Percentiles rank a stretch among this genome's conserved stretches.
These are phyloP conservation scores for Funneliformis geosporum DNA, from an alignment of 192 early-diverging fungal species.

Conservation along the genomic window DNA sequence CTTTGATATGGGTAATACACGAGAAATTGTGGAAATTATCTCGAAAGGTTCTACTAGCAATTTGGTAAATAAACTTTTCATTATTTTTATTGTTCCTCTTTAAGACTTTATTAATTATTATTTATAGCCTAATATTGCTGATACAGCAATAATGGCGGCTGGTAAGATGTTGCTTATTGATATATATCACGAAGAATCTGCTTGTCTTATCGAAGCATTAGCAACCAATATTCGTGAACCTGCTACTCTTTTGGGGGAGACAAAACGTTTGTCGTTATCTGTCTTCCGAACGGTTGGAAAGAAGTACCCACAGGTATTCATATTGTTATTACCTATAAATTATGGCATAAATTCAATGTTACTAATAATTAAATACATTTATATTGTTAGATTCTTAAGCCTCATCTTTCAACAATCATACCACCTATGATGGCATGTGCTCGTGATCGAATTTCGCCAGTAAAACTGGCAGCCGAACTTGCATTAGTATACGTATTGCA, in stretches of 20 bases:
- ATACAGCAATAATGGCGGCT: slow-evolving; percentile 53
- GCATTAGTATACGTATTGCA: slow-evolving; percentile 72
- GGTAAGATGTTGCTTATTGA: slow-evolving; percentile 55
- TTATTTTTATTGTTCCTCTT: background rate
- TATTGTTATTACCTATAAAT: slow-evolving; percentile 16
- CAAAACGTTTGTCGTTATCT: slow-evolving; percentile 45
- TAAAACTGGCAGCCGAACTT: slow-evolving; percentile 86
- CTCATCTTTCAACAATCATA: slow-evolving; percentile 57
- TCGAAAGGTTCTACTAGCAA: slow-evolving; percentile 12
- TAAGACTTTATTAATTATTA: background rate
- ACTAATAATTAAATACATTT: background rate
- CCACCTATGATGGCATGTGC: slow-evolving; percentile 70
- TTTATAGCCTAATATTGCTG: slow-evolving; percentile 46
- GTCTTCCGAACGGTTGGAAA: slow-evolving; percentile 42
- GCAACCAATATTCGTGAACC: slow-evolving; percentile 36
- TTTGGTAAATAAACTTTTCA: slow-evolving; percentile 9
- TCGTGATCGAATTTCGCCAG: slow-evolving; percentile 75
- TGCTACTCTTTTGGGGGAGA: slow-evolving; percentile 33
- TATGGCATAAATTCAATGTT: background rate
- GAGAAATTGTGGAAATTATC: slow-evolving; percentile 40
- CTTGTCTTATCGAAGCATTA: slow-evolving; percentile 36
- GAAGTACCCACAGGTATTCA: slow-evolving; percentile 38
- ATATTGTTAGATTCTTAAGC: slow-evolving; percentile 44
- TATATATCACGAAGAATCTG: slow-evolving; percentile 47
- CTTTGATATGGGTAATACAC: slow-evolving; percentile 40